Evolutionary conservation across 2,329 filamentous ascomycete species (phyloP).

Genomic region (Myotisia sp.): DNA sequence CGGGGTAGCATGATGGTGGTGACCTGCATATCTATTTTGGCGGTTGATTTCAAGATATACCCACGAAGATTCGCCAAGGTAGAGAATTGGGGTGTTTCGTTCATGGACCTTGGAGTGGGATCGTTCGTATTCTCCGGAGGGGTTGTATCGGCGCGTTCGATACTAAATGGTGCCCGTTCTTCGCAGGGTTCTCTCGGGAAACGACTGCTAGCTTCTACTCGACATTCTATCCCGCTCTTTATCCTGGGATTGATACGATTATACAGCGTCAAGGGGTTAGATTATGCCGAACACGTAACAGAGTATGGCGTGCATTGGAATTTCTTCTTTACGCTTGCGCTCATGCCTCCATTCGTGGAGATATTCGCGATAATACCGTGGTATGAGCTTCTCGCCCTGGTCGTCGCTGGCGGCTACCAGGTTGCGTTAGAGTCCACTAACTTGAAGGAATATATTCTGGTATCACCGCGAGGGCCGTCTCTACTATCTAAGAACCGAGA

Average conservation of each 20-base stretch:
- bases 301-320: slow-evolving; percentile 99
- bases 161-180: slow-evolving; percentile 48
- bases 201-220: slow-evolving; percentile 52
- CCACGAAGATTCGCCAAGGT: slow-evolving; percentile 93
- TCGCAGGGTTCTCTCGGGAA: slow-evolving; percentile 30
- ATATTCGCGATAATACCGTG: slow-evolving; percentile 60
- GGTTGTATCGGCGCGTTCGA: slow-evolving; percentile 70
- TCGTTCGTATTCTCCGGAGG: slow-evolving; percentile 95
- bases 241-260: slow-evolving; percentile 67
- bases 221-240: slow-evolving; percentile 72
- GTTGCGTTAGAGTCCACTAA: slow-evolving; percentile 57
- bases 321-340: slow-evolving; percentile 91
- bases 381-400: slow-evolving; percentile 58
- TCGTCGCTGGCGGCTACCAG: slow-evolving; percentile 59
- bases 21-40: slow-evolving; percentile 85
- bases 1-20: slow-evolving; percentile 81
- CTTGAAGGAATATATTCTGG: slow-evolving; percentile 71
- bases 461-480: slow-evolving; percentile 58
- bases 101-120: slow-evolving; percentile 96
- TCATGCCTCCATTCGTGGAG: slow-evolving; percentile 79
- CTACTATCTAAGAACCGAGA: slow-evolving; percentile 83
- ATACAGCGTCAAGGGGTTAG: slow-evolving; percentile 78
- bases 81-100: slow-evolving; percentile 97
- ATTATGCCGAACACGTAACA: slow-evolving; percentile 93
- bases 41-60: slow-evolving; percentile 88